Percentiles rank a stretch among this genome's conserved stretches.
Conservation (phyloP, 805 yeast species). For the Kodamaea laetipori region DNA sequence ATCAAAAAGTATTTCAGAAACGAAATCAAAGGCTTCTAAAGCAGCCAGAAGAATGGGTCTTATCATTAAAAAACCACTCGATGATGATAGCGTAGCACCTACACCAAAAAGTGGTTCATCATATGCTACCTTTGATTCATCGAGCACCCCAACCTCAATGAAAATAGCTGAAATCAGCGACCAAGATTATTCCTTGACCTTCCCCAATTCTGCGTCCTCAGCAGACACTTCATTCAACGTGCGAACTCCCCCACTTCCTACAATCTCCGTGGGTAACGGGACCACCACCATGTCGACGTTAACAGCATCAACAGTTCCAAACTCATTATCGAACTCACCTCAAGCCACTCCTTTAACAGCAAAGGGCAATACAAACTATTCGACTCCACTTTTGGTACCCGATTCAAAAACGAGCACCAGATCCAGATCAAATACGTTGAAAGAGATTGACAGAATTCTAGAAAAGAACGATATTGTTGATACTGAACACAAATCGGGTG, state of each 20-base stretch:
- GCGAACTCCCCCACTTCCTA: slow-evolving; percentile 21
- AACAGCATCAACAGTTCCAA: slow-evolving; percentile 15
- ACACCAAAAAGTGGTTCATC: not conserved
- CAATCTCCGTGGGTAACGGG: slow-evolving; percentile 18
- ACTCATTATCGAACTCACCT: slow-evolving; percentile 12
- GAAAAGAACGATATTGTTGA: slow-evolving; percentile 42
- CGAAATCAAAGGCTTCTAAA: slow-evolving; percentile 50
- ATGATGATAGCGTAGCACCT: slow-evolving; percentile 11
- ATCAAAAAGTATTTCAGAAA: slow-evolving; percentile 38
- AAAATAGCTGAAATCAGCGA: slow-evolving; percentile 1
- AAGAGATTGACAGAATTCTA: slow-evolving; percentile 36
- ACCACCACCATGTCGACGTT: slow-evolving; percentile 16
- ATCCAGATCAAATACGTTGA: slow-evolving; percentile 38
- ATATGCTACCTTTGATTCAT: not conserved
- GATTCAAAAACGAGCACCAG: slow-evolving; percentile 18
- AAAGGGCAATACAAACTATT: slow-evolving; percentile 4
- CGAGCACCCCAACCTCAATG: not conserved
- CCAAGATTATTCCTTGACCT: slow-evolving; percentile 14
- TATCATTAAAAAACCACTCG: slow-evolving; percentile 50
- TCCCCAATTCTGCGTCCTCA: slow-evolving; percentile 28
- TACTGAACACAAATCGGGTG: slow-evolving; percentile 55
- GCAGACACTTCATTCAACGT: slow-evolving; percentile 18
- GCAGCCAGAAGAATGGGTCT: slow-evolving; percentile 80
- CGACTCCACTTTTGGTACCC: slow-evolving; percentile 4
- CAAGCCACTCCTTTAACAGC: slow-evolving; percentile 7